A percentile compares a stretch with the other conserved stretches of the same genome.
phyloP scores from a whole-genome alignment of 176 grass and related monocot genomes.

The Echinochloa phyllopogon region DNA sequence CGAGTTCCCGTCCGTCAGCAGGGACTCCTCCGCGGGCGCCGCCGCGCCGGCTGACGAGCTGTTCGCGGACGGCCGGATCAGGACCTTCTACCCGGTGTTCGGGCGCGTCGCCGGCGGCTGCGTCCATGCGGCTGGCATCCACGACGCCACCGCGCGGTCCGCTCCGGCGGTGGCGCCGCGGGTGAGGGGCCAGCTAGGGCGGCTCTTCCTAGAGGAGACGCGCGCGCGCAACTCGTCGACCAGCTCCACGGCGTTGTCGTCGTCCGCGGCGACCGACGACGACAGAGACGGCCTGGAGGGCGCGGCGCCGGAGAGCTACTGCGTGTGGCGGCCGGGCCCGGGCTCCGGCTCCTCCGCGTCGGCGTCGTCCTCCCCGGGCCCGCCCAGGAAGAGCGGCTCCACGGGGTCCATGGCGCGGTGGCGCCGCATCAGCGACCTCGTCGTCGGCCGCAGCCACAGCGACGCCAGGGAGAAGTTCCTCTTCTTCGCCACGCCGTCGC shows the following conservation, averaged over 20 bases:
- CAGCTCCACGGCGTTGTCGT: conserved; percentile 48
- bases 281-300: conserved; percentile 43
- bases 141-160: too few species aligned
- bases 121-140: neutral
- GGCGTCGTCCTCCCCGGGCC: neutral
- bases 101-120: conserved; percentile 29
- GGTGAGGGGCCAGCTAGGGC: conserved; percentile 50
- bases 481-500: conserved; percentile 49
- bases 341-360: conserved; percentile 3
- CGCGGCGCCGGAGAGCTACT: conserved; percentile 68
- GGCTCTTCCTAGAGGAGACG: conserved; percentile 72
- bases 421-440: conserved; percentile 80
- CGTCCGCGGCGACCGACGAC: conserved; percentile 17
- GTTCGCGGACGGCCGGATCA: conserved; percentile 65
- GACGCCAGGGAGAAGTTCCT: conserved; percentile 97
- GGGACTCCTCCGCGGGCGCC: conserved; percentile 39
- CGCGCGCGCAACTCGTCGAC: conserved; percentile 47
- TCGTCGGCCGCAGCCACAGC: conserved; percentile 84
- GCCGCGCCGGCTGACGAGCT: conserved; percentile 62
- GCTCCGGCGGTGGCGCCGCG: neutral
- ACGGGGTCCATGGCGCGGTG: conserved; percentile 87
- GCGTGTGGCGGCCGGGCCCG: conserved; percentile 64
- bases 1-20: conserved; percentile 73
- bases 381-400: conserved; percentile 67
- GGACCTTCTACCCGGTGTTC: conserved; percentile 86